These are phyloP conservation scores for Rhizoctonia solani DNA, from an alignment of 1,284 basidiomycete species.

Conservation along the genomic window DNA sequence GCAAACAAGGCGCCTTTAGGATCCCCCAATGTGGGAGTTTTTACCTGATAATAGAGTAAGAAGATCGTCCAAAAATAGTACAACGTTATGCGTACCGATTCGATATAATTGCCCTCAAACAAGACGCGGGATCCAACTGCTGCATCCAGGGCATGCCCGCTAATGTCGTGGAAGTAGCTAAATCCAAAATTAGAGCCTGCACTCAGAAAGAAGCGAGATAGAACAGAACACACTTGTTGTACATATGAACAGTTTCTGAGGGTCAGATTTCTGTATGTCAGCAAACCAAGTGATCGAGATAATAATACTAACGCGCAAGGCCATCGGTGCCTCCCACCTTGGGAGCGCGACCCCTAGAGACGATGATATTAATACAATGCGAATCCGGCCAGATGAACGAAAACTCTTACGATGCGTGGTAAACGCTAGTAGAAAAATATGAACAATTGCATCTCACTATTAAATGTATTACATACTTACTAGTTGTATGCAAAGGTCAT, in stretches of 20 bases:
- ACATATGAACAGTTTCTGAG: conserved; percentile 6
- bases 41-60: background rate
- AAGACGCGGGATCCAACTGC: background rate
- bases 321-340: conserved; percentile 13
- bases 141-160: conserved; percentile 29
- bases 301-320: too few species aligned
- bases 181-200: background rate
- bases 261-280: background rate
- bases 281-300: background rate
- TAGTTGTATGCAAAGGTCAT: conserved; percentile 28
- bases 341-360: conserved; percentile 19
- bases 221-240: conserved; percentile 32
- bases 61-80: background rate
- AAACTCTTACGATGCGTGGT: background rate
- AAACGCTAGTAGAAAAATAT: background rate
- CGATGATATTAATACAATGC: background rate
- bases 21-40: background rate
- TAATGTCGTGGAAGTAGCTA: conserved; percentile 14
- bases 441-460: background rate
- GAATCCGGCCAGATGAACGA: background rate
- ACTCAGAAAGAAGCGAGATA: too few species aligned
- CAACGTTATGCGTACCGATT: background rate
- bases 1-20: background rate
- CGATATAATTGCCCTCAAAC: conserved; percentile 29
- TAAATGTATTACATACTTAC: background rate